Base-by-base conservation (phyloP, 1,139 yeast species). In the Candida buenavistaensis region DNA sequence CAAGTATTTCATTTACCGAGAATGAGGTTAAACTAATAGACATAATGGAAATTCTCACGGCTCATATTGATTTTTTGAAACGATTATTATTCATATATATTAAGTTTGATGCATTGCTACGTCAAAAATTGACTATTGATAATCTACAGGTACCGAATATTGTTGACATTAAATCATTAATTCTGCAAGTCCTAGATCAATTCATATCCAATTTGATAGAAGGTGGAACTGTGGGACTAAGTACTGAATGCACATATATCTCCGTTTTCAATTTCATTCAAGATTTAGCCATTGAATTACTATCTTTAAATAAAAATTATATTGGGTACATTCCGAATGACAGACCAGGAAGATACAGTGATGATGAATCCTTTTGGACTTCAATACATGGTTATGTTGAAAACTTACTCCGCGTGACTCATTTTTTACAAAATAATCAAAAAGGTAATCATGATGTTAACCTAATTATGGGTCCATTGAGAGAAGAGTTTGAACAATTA, bases 41-140 rank as follows among this genome's bases (percentile, higher is more conserved):
- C 7, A 12, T 33, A 11, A 28, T 28, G 28, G 37, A 33, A 29
- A 11, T 12, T 10, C 20, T 33, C 10, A 33, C 33, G 6, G 37
- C 30, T 14, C 37, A 33, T 14, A 28, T 33, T 12, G 37, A 33
- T 22, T 33, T 33, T 19, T 17, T 24, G 10, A 15, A 21, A 21
- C 32, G 31, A 12, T 22, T 33, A 14, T 14, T 28, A 3, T 27
- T 27, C 8, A 11, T 33, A n/a, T 24, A 14, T 17, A 19, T 20
- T 9, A 23, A 17, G 5, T 27, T 33, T 12, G 31, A 33, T 16
- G n/a, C 10, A 20, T 23, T 33, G 21, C 14, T 27, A 4, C 36
- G 31, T 20, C 36, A 24, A 11, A 33, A 33, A 16, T 27, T 32
- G 14, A 32, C 5, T 14, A 13, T 27, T 22, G 35, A 32, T 10